Evolutionary conservation across 2,329 filamentous ascomycete genomes (phyloP).

Genomic region (Arachnomyces sp.): DNA sequence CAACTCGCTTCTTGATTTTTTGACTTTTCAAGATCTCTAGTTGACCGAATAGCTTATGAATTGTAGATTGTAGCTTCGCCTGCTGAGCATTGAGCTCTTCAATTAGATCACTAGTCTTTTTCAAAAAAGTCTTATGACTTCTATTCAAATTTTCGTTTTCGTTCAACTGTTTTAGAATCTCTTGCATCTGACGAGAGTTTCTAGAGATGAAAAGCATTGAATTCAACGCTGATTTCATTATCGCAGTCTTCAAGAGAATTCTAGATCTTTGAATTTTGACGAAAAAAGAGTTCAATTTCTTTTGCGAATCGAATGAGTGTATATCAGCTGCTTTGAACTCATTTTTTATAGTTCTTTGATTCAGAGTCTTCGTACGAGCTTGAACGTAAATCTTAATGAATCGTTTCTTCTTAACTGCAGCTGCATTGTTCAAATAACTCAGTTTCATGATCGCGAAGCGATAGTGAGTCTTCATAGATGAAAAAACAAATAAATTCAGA

Average conservation of each 20-base stretch:
- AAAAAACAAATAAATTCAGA: too few species aligned
- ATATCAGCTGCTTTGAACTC: constrained; percentile 4
- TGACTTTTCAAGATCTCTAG: not conserved
- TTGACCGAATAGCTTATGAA: not conserved
- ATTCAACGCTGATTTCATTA: too few species aligned
- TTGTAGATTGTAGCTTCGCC: too few species aligned
- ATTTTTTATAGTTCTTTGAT: not conserved
- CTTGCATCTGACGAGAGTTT: not conserved
- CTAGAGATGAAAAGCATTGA: not conserved
- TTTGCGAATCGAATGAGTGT: not conserved
- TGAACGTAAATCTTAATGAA: not conserved
- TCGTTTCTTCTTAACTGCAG: constrained; percentile 2
- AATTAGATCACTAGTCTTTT: too few species aligned
- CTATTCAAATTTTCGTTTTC: too few species aligned
- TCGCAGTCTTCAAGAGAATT: too few species aligned
- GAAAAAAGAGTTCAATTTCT: not conserved
- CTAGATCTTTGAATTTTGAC: not conserved
- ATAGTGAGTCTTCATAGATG: too few species aligned
- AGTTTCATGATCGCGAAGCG: too few species aligned
- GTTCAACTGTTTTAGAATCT: not conserved
- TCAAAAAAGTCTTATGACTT: too few species aligned
- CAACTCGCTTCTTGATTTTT: constrained; percentile 2
- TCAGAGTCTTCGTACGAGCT: not conserved
- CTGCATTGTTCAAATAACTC: constrained; percentile 2
- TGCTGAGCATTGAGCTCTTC: too few species aligned